These are phyloP conservation scores for Chlamydomonas sp. DNA, from an alignment of 139 green algal genomes.

Conservation along the genomic window DNA sequence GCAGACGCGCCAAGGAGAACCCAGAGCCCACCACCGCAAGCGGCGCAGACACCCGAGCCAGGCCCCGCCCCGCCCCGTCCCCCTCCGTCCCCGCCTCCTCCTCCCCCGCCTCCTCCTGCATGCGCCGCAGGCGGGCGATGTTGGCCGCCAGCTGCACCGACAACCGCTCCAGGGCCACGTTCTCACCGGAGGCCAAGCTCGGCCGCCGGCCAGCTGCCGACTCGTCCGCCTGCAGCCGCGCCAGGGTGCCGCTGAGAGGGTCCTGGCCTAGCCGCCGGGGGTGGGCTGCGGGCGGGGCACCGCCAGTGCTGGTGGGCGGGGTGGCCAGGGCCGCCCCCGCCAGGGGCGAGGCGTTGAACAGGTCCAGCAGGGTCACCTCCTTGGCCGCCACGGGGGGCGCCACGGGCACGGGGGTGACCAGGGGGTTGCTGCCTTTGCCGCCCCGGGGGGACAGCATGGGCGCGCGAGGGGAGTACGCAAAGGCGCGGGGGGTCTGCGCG, in stretches of 20 bases:
- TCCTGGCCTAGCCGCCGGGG: too few species aligned
- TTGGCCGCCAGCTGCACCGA: conserved; percentile 20
- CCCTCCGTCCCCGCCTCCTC: not conserved
- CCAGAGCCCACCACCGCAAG: too few species aligned
- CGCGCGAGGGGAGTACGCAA: too few species aligned
- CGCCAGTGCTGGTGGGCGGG: conserved; percentile 7
- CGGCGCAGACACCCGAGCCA: too few species aligned
- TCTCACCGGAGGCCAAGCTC: not conserved
- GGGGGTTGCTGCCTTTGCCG: too few species aligned
- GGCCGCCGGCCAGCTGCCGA: not conserved
- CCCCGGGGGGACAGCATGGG: too few species aligned
- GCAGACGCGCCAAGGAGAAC: too few species aligned
- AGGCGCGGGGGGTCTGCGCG: too few species aligned
- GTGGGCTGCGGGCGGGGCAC: not conserved
- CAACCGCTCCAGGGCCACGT: conserved; percentile 8
- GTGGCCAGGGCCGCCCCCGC: conserved; percentile 4
- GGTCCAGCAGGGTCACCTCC: conserved; percentile 20
- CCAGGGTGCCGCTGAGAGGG: too few species aligned
- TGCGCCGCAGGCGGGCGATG: conserved; percentile 7
- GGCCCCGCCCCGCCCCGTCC: not conserved
- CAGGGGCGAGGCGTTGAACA: conserved; percentile 32
- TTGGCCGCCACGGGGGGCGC: not conserved
- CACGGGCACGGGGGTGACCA: not conserved
- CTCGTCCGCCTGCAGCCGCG: not conserved
- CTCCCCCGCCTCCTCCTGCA: not conserved